Base-by-base conservation (phyloP, 2,329 filamentous ascomycete species). In the Curvularia verruculosa region DNA sequence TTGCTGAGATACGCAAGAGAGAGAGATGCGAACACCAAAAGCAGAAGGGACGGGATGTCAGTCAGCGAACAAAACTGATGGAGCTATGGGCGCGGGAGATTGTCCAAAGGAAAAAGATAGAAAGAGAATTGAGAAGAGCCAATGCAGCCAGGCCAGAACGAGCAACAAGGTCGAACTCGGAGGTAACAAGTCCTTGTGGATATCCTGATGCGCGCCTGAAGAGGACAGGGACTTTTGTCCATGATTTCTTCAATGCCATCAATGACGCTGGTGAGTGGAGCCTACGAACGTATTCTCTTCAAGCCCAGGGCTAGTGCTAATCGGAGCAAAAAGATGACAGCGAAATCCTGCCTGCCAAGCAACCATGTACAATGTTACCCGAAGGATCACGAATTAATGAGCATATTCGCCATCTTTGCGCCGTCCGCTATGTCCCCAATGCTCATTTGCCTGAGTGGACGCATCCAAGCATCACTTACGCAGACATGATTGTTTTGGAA, bases 51-150 rank as follows among this genome's bases (percentile, higher is more conserved):
- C 49, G 54, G 18, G 50, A 51, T n/a, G 37, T 24, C 19, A 56
- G 54, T 31, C 53, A 52, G n/a, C 49, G 59, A 31, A 49, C 54
- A 2, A 55, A 59, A 24, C 6, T 67, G 13, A 64, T 64, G 56
- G 63, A 61, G 36, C 56, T 67, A 15, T 67, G 61, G 65, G 63
- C 61, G 9, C 51, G 50, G 9, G 65, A 66, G 43, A 40, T 63
- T 3, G 36, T 66, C 0, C 24, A 29, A 1, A 47, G 60, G 9
- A 65, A 60, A 34, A 40, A 37, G n/a, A 51, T 49, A 28, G 50
- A 41, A 21, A 23, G 34, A 13, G 28, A 48, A 15, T 10, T 28
- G 6, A 44, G 10, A 19, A 40, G 21, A 19, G 23, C 15, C 3
- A 45, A 29, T 10, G 15, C 10, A 31, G 29, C 46, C 26, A 52